These are phyloP conservation scores for Podospora conica DNA, from an alignment of 495 filamentous ascomycete genomes.

Conservation along the genomic window DNA sequence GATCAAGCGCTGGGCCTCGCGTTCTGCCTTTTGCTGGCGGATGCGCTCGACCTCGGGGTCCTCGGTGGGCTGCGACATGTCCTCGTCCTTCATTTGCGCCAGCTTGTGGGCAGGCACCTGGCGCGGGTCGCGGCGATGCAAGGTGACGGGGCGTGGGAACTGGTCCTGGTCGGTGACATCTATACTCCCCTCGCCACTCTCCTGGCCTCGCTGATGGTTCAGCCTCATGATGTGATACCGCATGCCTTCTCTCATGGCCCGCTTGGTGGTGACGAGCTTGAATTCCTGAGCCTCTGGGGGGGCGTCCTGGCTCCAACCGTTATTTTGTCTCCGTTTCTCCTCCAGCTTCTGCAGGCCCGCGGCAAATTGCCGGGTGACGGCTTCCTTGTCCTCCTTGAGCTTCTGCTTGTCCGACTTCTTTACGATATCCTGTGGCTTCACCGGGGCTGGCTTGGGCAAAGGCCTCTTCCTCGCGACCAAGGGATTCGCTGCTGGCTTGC, in stretches of 20 bases:
- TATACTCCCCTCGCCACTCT: constrained; percentile 37
- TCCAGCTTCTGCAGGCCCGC: constrained; percentile 21
- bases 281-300: constrained; percentile 54
- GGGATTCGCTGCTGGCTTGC: constrained; percentile 52
- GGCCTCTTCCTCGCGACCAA: constrained; percentile 60
- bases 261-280: constrained; percentile 74
- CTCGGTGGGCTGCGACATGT: constrained; percentile 40
- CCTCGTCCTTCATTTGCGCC: constrained; percentile 47
- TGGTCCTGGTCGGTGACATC: constrained; percentile 71
- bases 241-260: constrained; percentile 68
- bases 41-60: constrained; percentile 68
- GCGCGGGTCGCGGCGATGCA: constrained; percentile 86
- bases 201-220: constrained; percentile 23
- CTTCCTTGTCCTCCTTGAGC: not conserved
- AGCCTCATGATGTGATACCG: constrained; percentile 84
- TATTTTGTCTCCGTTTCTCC: constrained; percentile 37
- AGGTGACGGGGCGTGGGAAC: constrained; percentile 78
- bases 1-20: constrained; percentile 72
- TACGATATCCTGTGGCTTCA: constrained; percentile 2
- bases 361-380: not conserved
- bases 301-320: constrained; percentile 56
- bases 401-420: not conserved
- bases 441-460: constrained; percentile 12
- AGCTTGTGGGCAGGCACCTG: constrained; percentile 52
- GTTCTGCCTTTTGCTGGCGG: constrained; percentile 58